phyloP scores from a whole-genome alignment of 2,329 filamentous ascomycete species.

The Trichoderma endophyticum region DNA sequence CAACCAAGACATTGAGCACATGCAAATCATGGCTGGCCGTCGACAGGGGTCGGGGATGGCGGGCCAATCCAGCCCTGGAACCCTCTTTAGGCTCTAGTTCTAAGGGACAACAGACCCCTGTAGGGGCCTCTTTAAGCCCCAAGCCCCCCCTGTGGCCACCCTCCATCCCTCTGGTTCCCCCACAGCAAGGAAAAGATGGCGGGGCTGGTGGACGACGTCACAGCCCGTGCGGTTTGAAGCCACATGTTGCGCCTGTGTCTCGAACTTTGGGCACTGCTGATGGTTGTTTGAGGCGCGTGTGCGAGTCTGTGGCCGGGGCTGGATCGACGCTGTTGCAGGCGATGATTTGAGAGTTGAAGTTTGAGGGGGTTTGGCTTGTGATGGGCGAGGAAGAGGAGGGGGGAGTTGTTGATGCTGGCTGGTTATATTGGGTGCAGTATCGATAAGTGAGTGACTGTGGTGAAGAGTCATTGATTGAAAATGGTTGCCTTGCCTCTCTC shows the following conservation, averaged over 20 bases:
- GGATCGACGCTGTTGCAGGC: not conserved
- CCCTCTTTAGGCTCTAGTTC: not conserved
- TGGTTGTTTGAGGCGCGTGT: not conserved
- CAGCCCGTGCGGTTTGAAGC: conserved; percentile 4
- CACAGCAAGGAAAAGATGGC: not conserved
- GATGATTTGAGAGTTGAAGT: not conserved
- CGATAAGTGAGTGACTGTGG: not conserved
- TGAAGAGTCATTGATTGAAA: not conserved
- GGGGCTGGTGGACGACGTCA: conserved; percentile 12
- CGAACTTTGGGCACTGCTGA: not conserved
- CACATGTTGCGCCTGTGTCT: conserved; percentile 1
- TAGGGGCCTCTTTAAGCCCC: not conserved
- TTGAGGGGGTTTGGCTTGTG: not conserved
- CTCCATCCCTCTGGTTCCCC: not conserved
- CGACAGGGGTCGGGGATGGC: conserved; percentile 11
- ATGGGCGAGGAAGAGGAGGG: not conserved
- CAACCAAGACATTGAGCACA: not conserved
- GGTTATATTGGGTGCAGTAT: not conserved
- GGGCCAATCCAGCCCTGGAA: not conserved
- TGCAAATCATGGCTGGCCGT: conserved; percentile 3
- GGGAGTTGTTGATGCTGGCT: not conserved
- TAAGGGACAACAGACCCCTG: not conserved
- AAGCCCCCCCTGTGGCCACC: not conserved
- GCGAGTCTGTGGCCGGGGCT: not conserved
- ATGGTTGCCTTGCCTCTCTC: not conserved